Percentiles rank a stretch among this genome's conserved stretches.
phyloP scores from a whole-genome alignment of 2,329 filamentous ascomycete species.

The Lecanicillium sp. region DNA sequence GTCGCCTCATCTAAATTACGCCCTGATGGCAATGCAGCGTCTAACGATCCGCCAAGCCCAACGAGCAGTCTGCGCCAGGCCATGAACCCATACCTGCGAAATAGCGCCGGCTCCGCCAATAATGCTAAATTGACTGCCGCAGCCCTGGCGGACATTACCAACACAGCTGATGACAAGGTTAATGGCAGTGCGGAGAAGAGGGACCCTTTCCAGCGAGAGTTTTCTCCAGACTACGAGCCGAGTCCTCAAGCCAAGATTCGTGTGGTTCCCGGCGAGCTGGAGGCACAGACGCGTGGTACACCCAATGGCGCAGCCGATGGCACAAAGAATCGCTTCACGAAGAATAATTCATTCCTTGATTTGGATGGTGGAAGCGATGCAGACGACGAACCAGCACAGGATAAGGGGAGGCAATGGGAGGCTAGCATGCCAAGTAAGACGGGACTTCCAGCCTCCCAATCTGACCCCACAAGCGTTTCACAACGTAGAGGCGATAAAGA shows the following conservation, averaged over 20 bases:
- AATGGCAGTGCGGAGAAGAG: constrained; percentile 13
- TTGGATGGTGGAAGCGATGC: constrained; percentile 41
- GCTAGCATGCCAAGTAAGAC: background rate
- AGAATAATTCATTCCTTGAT: constrained; percentile 42
- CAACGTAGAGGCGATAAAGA: constrained; percentile 14
- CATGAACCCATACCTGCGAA: constrained; percentile 74
- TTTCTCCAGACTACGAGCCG: constrained; percentile 70
- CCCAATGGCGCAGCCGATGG: constrained; percentile 9
- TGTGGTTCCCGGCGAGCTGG: constrained; percentile 44
- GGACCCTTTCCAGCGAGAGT: constrained; percentile 44
- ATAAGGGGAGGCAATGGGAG: too few species aligned
- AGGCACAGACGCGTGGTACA: constrained; percentile 8
- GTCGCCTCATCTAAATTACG: constrained; percentile 18
- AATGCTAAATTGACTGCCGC: constrained; percentile 17
- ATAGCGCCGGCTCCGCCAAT: constrained; percentile 16
- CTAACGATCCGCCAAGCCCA: constrained; percentile 46
- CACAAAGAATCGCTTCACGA: constrained; percentile 12
- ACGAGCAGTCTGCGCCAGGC: constrained; percentile 76
- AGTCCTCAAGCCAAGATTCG: constrained; percentile 65
- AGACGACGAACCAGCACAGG: constrained; percentile 24
- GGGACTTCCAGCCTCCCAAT: background rate
- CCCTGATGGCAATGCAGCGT: constrained; percentile 22
- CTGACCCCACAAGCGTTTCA: constrained; percentile 4
- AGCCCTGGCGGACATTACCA: constrained; percentile 19
- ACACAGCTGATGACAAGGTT: constrained; percentile 10